Conservation (phyloP, 1,139 yeast genomes). For the Taphrina flavorubra region DNA sequence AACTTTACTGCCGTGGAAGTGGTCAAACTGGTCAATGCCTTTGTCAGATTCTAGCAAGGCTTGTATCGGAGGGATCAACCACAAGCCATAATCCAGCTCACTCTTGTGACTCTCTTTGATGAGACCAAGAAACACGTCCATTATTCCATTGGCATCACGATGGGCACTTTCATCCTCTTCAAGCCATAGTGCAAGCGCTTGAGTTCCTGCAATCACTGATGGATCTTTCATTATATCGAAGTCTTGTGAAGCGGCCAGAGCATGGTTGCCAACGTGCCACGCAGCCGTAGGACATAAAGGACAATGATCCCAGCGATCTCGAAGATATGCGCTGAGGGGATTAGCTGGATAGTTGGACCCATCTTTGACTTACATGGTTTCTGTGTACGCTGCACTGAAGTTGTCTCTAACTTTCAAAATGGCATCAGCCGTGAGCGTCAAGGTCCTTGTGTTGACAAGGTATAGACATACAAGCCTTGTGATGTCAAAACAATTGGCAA, state of each 20-base stretch:
- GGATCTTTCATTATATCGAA: not conserved
- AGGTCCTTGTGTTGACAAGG: constrained; percentile 5
- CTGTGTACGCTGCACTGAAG: constrained; percentile 28
- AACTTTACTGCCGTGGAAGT: constrained; percentile 22
- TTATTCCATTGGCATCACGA: constrained; percentile 19
- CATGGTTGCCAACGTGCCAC: constrained; percentile 4
- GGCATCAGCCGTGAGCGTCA: constrained; percentile 7
- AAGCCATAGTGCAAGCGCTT: constrained; percentile 23
- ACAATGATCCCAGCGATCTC: constrained; percentile 28
- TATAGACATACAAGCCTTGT: constrained; percentile 15
- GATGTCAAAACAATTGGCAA: constrained; percentile 23
- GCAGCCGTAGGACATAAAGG: constrained; percentile 22
- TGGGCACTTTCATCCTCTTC: constrained; percentile 36
- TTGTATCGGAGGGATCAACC: constrained; percentile 31
- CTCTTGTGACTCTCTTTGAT: constrained; percentile 2
- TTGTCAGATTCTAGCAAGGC: constrained; percentile 32
- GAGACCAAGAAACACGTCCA: constrained; percentile 34
- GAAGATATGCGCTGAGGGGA: constrained; percentile 4
- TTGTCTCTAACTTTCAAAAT: constrained; percentile 28
- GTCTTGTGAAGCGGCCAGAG: not conserved
- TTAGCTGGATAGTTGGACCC: not conserved
- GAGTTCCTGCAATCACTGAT: constrained; percentile 14
- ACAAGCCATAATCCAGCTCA: constrained; percentile 26
- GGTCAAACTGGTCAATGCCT: constrained; percentile 27
- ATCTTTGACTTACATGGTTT: constrained; percentile 14